Evolutionary conservation across 164 flowering plant species (phyloP), one percentile per base, ranked within the genome.

Genomic region (Berberis thunbergii): DNA sequence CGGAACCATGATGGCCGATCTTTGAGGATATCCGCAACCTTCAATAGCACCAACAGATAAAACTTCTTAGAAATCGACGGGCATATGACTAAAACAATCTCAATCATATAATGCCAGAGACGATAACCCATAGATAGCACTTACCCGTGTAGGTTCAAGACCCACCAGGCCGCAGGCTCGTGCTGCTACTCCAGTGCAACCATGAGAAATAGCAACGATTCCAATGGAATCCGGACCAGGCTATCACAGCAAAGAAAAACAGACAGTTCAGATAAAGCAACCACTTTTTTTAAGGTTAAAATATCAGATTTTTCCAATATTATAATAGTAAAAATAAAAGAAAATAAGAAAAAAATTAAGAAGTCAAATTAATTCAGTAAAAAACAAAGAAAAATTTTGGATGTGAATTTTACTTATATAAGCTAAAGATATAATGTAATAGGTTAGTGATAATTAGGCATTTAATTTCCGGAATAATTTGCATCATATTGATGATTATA

Each of bases 221-320:
- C 98, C 98, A 83, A 89, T 86, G 89, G 98, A 92, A 92, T 92
- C 98, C 96, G 98, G 98, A 92, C 98, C 98, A 92, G 98, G 98
- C 98, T 92, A 26, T 26, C 26, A 76, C 55, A 52, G 55, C 75
- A 42, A 26, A 60, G 26, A 56, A 45, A 52, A 55, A 52, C 13
- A 6, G 10, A 11, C 0, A 10, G 11, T 48, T 11, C 50, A 26
- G 26, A 26, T 26, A 26, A 26, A 26, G 26, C 26, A 26, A 26
- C 26, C 26, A 26, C 26, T 26, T 26, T 26, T 26, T 26, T 26
- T 26, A 26, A 26, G 26, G 26, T 26, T 26, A 26, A 26, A 26
- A 26, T 26, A 26, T 26, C 26, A 26, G 26, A 26, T 26, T 26
- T 26, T 26, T 26, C 26, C 26, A 26, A 26, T 26, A 26, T 26